Percentiles rank a stretch among this genome's conserved stretches.
These are phyloP conservation scores for Ogataea hybrid DNA, from an alignment of 1,139 yeast species.

Conservation along the genomic window DNA sequence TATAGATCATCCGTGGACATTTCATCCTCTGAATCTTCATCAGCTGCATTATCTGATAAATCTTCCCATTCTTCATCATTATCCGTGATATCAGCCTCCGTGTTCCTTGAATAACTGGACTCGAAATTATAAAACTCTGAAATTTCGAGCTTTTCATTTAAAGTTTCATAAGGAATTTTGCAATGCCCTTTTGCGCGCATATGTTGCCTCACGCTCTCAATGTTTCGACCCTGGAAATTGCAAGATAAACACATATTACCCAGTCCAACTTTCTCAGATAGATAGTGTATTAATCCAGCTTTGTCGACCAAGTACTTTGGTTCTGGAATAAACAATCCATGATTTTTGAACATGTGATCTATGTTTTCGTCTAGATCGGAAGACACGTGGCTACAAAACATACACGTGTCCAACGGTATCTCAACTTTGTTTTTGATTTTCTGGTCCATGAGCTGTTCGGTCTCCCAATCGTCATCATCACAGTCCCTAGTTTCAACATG, in stretches of 20 bases:
- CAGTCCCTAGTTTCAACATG: no score
- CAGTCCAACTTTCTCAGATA: constrained; percentile 80
- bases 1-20: constrained; percentile 44
- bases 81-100: constrained; percentile 35
- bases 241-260: constrained; percentile 88
- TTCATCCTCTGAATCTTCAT: constrained; percentile 39
- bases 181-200: constrained; percentile 85
- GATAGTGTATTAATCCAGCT: constrained; percentile 67
- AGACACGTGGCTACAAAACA: constrained; percentile 64
- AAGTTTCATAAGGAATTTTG: constrained; percentile 82
- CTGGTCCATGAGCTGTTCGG: constrained; percentile 41
- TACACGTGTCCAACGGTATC: constrained; percentile 71
- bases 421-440: constrained; percentile 63
- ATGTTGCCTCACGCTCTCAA: constrained; percentile 91
- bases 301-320: constrained; percentile 62
- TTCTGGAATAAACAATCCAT: constrained; percentile 89
- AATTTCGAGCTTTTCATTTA: constrained; percentile 75
- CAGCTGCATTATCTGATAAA: constrained; percentile 45
- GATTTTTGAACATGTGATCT: constrained; percentile 71
- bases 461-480: no score
- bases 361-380: constrained; percentile 57
- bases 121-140: constrained; percentile 86
- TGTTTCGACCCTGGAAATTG: constrained; percentile 73
- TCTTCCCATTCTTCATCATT: constrained; percentile 36
- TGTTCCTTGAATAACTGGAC: constrained; percentile 47